A percentile compares a stretch with the other conserved stretches of the same genome.
Conservation (phyloP, 2,329 filamentous ascomycete species). For the Eurotiales sp. region DNA sequence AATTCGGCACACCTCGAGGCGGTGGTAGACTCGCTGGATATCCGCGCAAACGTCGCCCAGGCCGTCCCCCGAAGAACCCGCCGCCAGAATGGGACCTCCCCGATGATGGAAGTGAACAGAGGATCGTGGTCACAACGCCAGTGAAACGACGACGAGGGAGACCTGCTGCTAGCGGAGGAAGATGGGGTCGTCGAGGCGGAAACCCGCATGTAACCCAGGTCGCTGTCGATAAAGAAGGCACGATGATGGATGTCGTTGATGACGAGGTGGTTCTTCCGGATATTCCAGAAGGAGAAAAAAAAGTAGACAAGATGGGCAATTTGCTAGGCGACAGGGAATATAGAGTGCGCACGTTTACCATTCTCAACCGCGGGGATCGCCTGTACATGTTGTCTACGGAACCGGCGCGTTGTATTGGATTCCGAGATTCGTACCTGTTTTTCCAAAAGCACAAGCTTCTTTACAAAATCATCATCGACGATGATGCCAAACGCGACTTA, state of each 20-base stretch:
- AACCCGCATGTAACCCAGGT: conserved; percentile 76
- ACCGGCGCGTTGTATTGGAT: conserved; percentile 91
- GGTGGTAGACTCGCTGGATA: conserved; percentile 53
- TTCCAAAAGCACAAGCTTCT: conserved; percentile 97
- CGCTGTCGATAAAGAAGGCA: conserved; percentile 89
- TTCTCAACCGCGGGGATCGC: conserved; percentile 74
- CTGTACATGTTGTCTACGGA: conserved; percentile 99
- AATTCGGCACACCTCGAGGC: conserved; percentile 49
- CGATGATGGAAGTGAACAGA: conserved; percentile 45
- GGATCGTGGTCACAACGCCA: conserved; percentile 49
- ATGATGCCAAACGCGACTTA: conserved; percentile 94
- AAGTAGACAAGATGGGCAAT: conserved; percentile 86
- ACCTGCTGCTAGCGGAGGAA: conserved; percentile 52
- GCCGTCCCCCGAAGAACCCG: conserved; percentile 79
- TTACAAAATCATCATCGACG: conserved; percentile 96
- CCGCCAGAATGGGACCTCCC: conserved; percentile 71
- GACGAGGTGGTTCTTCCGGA: conserved; percentile 89
- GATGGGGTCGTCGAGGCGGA: conserved; percentile 72
- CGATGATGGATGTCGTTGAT: conserved; percentile 81
- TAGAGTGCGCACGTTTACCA: conserved; percentile 90
- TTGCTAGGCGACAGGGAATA: conserved; percentile 84
- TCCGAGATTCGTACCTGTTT: conserved; percentile 96
- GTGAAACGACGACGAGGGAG: conserved; percentile 56
- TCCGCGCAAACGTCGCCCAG: conserved; percentile 68
- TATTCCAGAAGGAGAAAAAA: conserved; percentile 82